Evolutionary conservation across 768 basidiomycete species (phyloP), one percentile per base, ranked within the genome.

Genomic region (Mycena sanguinolenta): DNA sequence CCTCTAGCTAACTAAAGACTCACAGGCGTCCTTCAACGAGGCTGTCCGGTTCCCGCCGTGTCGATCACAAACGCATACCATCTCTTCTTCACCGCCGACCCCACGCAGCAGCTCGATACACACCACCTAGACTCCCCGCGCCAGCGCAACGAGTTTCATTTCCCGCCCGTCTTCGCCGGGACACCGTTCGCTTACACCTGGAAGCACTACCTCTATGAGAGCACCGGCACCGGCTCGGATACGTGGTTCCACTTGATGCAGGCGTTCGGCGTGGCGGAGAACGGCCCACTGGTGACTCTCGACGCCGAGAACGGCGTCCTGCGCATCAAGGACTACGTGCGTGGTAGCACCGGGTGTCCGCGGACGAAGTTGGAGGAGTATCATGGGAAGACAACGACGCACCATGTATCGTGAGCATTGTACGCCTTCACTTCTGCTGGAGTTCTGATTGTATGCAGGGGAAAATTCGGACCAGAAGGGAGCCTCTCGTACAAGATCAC

Each of bases 291-390:
- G 44, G 39, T 82, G 72, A 73, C 58, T 65, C 36, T 83, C 76
- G 82, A 67, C 63, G 21, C 74, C 63, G 12, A 69, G 27, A 50
- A 63, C 61, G 23, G 72, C 4, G 55, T 78, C 13, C 73, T 83
- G 23, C 76, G 75, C 2, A 80, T 82, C 0, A 77, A 83, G 34
- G 67, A 80, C 38, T 55, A 80, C 50, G 83, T 82, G 1, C 72
- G 72, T 25, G 68, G 69, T 13, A 59, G n/a, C 62, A 2, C 67
- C 65, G 1, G 69, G 65, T 66, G 71, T 53, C 65, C 70, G 5
- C 62, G 57, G 28, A 64, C 65, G 3, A 42, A 67, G 53, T 39
- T 68, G 16, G 36, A 14, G 2, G 61, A 69, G 19, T 73, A 72
- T 53, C 59, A 66, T 3, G 71, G 67, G 25, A 65, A 3, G 27